Conservation (phyloP, 2,329 filamentous ascomycete genomes). For the Mycogone perniciosa region DNA sequence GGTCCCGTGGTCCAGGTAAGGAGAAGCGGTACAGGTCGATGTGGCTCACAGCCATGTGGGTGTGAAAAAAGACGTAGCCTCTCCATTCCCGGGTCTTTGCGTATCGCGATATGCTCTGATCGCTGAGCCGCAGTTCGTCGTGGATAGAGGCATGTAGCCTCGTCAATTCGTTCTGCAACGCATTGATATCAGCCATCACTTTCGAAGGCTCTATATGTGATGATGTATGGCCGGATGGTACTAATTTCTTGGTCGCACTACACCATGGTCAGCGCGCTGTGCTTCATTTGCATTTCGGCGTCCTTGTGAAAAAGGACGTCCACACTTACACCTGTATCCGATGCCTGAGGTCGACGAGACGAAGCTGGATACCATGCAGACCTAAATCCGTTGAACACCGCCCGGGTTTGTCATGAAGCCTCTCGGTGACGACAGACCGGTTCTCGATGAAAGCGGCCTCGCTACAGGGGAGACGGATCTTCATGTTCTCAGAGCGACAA, state of each 20-base stretch:
- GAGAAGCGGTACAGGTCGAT: constrained; percentile 36
- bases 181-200: constrained; percentile 32
- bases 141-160: constrained; percentile 31
- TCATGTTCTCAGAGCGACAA: constrained; percentile 32
- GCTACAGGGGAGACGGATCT: constrained; percentile 31
- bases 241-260: constrained; percentile 24
- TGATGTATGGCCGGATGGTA: constrained; percentile 14
- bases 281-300: no score
- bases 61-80: constrained; percentile 33
- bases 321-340: constrained; percentile 30
- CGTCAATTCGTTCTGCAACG: constrained; percentile 33
- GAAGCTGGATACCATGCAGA: constrained; percentile 29
- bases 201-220: constrained; percentile 28
- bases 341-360: constrained; percentile 32
- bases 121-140: constrained; percentile 27
- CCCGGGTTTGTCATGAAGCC: constrained; percentile 24
- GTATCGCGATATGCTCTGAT: constrained; percentile 28
- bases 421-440: constrained; percentile 25
- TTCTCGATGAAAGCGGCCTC: constrained; percentile 29
- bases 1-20: constrained; percentile 30
- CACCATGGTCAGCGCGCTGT: neutral
- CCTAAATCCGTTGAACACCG: constrained; percentile 22
- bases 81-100: constrained; percentile 25
- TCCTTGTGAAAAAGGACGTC: neutral
- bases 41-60: constrained; percentile 29